Percentiles rank a stretch among this genome's conserved stretches.
These are phyloP conservation scores for Xylaria polymorpha DNA, from an alignment of 2,329 filamentous ascomycete genomes.

Conservation along the genomic window DNA sequence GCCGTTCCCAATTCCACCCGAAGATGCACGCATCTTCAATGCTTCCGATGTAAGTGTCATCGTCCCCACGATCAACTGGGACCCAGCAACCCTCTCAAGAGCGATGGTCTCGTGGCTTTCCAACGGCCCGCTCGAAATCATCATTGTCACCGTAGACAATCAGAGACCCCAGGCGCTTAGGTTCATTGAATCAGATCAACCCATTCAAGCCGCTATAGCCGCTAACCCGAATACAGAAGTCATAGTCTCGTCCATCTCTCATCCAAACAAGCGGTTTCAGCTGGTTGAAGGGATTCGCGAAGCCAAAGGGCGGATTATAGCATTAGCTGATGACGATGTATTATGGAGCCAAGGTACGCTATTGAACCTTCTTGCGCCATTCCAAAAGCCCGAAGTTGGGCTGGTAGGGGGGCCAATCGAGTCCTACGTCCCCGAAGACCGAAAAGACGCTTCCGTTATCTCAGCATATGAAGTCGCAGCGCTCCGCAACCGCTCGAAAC, in stretches of 20 bases:
- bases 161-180: constrained; percentile 1
- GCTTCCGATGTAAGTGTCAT: constrained; percentile 46
- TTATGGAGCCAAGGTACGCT: constrained; percentile 39
- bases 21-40: constrained; percentile 7
- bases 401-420: constrained; percentile 44
- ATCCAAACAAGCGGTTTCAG: constrained; percentile 47
- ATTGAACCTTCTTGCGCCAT: constrained; percentile 44
- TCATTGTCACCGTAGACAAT: constrained; percentile 44
- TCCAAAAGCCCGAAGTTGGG: constrained; percentile 43
- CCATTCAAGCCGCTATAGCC: constrained; percentile 25
- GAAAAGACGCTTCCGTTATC: constrained; percentile 40
- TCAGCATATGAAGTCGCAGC: constrained; percentile 48
- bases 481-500: constrained; percentile 42
- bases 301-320: constrained; percentile 42
- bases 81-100: constrained; percentile 32
- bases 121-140: constrained; percentile 44
- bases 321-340: constrained; percentile 49
- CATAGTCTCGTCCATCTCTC: constrained; percentile 31
- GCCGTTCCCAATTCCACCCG: constrained; percentile 35
- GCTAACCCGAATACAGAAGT: constrained; percentile 31
- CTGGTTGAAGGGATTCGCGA: constrained; percentile 42
- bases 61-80: constrained; percentile 46
- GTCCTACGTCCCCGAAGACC: constrained; percentile 39
- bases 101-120: constrained; percentile 44
- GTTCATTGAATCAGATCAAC: constrained; percentile 14